Evolutionary conservation across 2,329 filamentous ascomycete genomes (phyloP), one percentile per base, ranked within the genome.

Genomic region (Gnomoniopsis sp.): DNA sequence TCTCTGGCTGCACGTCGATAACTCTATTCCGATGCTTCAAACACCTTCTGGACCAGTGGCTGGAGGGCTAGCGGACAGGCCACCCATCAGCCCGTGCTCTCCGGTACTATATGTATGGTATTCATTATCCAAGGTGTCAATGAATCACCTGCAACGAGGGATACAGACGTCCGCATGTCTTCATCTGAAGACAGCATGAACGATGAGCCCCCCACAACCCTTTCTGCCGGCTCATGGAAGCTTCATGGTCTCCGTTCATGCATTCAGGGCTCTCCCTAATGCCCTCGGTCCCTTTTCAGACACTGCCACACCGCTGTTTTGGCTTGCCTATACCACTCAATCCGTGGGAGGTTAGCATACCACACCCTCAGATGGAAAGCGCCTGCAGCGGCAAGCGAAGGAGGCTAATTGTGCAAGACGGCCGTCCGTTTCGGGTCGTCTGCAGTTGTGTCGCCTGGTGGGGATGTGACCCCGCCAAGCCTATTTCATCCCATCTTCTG

Each of bases 241-340:
- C 47, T 41, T 38, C 48, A n/a, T 19, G 15, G 52, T 36, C 49
- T 23, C 17, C 53, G 6, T 44, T 23, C 12, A 49, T 55, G 48
- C 12, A 50, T n/a, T n/a, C 19, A 34, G 53, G 33, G 36, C 44
- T 38, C 49, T 46, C 49, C 43, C 36, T n/a, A n/a, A n/a, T n/a
- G n/a, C n/a, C 23, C 43, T 17, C 26, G n/a, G 8, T 14, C 8
- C 8, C 33, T 36, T 36, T 14, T 14, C 33, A 38, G 47, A 53
- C 54, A 48, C 50, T 53, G 58, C 58, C 58, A 60, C 58, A 60
- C 58, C 58, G 58, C 58, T 30, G 56, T 38, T 58, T 60, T 21
- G 49, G n/a, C n/a, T n/a, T n/a, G n/a, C n/a, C n/a, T n/a, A 38
- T 47, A 22, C 36, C 44, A n/a, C 54, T 44, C 54, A 53, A 48